A percentile compares a stretch with the other conserved stretches of the same genome.
Evolutionary conservation across 345 rosid species (phyloP).

Genomic region (Rubroshorea leprosula): DNA sequence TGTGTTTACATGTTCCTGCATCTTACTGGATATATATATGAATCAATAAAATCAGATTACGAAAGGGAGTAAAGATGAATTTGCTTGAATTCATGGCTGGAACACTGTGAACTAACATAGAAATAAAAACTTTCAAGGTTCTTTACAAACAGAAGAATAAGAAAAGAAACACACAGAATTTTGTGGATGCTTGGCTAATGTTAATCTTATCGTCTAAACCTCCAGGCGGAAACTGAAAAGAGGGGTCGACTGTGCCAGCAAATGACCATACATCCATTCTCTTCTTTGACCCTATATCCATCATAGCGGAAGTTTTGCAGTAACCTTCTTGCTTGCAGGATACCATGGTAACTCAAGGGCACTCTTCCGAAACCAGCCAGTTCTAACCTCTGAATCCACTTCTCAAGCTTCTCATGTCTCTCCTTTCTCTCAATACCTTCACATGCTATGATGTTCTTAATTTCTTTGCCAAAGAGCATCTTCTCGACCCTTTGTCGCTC

Average conservation of each 20-base stretch:
- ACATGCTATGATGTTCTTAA: constrained; percentile 62
- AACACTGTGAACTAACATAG: constrained; percentile 20
- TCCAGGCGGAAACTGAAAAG: constrained; percentile 65
- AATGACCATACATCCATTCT: constrained; percentile 46
- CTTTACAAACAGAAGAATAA: constrained; percentile 28
- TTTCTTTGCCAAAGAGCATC: constrained; percentile 69
- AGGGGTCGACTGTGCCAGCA: constrained; percentile 65
- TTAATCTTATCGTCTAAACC: constrained; percentile 40
- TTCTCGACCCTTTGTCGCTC: constrained; percentile 69
- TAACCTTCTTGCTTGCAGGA: constrained; percentile 50
- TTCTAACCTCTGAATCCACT: constrained; percentile 61
- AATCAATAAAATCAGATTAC: no score
- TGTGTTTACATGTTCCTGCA: not conserved
- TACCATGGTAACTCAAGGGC: constrained; percentile 57
- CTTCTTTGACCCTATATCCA: constrained; percentile 59
- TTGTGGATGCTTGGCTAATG: not conserved
- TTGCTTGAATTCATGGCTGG: constrained; percentile 9
- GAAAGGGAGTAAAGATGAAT: constrained; percentile 10
- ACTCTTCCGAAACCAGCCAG: constrained; percentile 53
- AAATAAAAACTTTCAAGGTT: constrained; percentile 19
- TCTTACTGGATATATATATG: no score
- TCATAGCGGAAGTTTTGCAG: constrained; percentile 52
- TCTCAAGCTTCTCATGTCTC: constrained; percentile 71
- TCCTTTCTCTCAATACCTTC: constrained; percentile 61
- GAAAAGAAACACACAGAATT: constrained; percentile 2